Evolutionary conservation across 106 monocot genomes (phyloP), one percentile per base, ranked within the genome.

Genomic region (Iris macrosiphon): DNA sequence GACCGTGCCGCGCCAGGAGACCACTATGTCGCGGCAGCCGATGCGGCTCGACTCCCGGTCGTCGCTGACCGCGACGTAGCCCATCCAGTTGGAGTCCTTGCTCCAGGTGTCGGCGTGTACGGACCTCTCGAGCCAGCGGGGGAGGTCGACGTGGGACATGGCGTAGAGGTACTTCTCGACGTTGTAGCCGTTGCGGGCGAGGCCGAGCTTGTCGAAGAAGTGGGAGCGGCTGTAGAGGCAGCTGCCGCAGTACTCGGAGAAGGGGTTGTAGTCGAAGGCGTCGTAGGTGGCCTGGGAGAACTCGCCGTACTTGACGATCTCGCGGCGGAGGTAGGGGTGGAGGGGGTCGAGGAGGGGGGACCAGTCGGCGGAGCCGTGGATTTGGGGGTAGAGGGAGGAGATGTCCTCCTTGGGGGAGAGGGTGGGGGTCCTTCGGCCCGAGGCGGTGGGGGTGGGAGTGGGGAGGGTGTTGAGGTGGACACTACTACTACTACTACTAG

Each of bases 231-330:
- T 64, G 68, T 71, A 84, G 31, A 70, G 50, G 67, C 72, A 75
- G 69, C 74, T 75, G 58, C 89, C 80, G 30, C 71, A 68, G 63
- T 43, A 77, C 14, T 40, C 46, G 10, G 83, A 83, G 31, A 47
- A 50, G 7, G 56, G 80, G 62, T 90, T 59, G 57, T 50, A 65
- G 63, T 85, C 78, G 70, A 91, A 91, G 53, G 72, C 74, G 55
- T 91, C 90, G 55, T 91, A 85, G 20, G 90, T 91, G 38, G 90
- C 77, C 59, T 84, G 78, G 1, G 85, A 32, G 39, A 91, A 46
- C 63, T 85, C 90, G 40, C 90, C 90, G 66, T 85, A 91, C 31
- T 81, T 78, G 68, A 91, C 3, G 57, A 91, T 45, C 65, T 85
- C 81, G 20, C 66, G 67, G 38, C 89, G 84, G 34, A 91, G 78